A percentile compares a stretch with the other conserved stretches of the same genome.
These are phyloP conservation scores for Myochromella boudieri DNA, from an alignment of 768 basidiomycete species.

Conservation along the genomic window DNA sequence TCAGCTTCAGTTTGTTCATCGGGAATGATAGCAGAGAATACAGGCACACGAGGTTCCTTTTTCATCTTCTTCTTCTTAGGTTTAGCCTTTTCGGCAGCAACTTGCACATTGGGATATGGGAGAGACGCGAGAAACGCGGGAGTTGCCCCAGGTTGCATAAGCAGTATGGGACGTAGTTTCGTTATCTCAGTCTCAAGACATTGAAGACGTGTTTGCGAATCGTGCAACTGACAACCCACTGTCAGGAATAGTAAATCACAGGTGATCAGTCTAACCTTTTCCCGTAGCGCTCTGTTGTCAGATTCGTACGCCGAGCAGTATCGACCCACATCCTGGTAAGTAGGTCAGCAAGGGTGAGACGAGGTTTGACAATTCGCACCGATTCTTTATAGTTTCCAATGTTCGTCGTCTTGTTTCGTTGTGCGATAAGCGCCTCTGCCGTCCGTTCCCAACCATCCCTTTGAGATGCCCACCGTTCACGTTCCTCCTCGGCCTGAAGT, in stretches of 20 bases:
- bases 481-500: constrained; percentile 53
- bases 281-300: constrained; percentile 61
- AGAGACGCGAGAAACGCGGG: constrained; percentile 23
- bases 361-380: constrained; percentile 4
- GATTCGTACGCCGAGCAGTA: constrained; percentile 48
- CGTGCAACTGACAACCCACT: constrained; percentile 46
- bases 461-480: constrained; percentile 61
- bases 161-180: constrained; percentile 64
- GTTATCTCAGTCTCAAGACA: constrained; percentile 63
- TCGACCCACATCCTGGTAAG: constrained; percentile 54
- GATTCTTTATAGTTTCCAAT: constrained; percentile 15
- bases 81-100: constrained; percentile 22
- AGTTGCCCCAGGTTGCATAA: constrained; percentile 55
- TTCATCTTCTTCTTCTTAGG: constrained; percentile 22
- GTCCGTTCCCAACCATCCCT: constrained; percentile 63
- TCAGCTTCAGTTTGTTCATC: constrained; percentile 12
- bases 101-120: constrained; percentile 24
- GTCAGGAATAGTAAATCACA: neutral
- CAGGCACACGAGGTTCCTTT: constrained; percentile 17
- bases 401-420: constrained; percentile 38
- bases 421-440: constrained; percentile 63
- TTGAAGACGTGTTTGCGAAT: constrained; percentile 52
- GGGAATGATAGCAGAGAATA: constrained; percentile 7
- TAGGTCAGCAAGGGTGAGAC: constrained; percentile 8
- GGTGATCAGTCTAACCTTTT: constrained; percentile 43